Base-by-base conservation (phyloP, 2,329 filamentous ascomycete genomes). In the Spiromastix sp. region DNA sequence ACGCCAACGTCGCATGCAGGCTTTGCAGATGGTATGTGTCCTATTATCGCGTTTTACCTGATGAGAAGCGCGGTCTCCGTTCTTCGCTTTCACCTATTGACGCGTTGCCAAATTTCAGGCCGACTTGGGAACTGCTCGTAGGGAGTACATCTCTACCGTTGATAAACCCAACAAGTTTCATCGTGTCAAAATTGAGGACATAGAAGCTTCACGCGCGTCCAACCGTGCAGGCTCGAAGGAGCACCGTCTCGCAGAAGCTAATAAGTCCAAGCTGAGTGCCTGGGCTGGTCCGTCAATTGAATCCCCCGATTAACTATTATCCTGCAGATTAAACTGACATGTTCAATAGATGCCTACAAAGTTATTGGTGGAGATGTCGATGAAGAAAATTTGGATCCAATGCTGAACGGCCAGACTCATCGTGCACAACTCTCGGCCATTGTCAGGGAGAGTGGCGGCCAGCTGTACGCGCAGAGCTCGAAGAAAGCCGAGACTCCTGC, bases 371-470 rank as follows among this genome's bases (percentile, higher is more conserved):
- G 57, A 24, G 53, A 54, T 7, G 45, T 41, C 13, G 47, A 51
- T 3, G 18, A 51, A 2, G 54, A 61, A 27, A 32, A 50, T 9
- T 39, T 63, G 6, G 46, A 54, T 29, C 42, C 47, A 11, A 37
- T 64, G 3, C 46, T 56, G 30, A 40, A 56, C 29, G 62, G 62
- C 8, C 60, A 64, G 29, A 57, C 41, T 16, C 61, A 64, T 41
- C 54, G 60, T 34, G 44, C 48, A 12, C 37, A 45, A 5, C 46
- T 60, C 5, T 47, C 27, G 31, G 45, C 48, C 11, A 30, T 32
- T 5, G 39, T 55, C 18, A 45, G 36, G 18, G 41, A 38, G 21
- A 34, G 42, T 31, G 45, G 42, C 12, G 44, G 37, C 7, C 42
- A 49, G 29, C 31, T 31, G 6, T 44, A 44, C 26, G 21, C 21